Percentiles rank a stretch among this genome's conserved stretches.
Evolutionary conservation across 768 basidiomycete species (phyloP).

Genomic region (Amanita muscaria): DNA sequence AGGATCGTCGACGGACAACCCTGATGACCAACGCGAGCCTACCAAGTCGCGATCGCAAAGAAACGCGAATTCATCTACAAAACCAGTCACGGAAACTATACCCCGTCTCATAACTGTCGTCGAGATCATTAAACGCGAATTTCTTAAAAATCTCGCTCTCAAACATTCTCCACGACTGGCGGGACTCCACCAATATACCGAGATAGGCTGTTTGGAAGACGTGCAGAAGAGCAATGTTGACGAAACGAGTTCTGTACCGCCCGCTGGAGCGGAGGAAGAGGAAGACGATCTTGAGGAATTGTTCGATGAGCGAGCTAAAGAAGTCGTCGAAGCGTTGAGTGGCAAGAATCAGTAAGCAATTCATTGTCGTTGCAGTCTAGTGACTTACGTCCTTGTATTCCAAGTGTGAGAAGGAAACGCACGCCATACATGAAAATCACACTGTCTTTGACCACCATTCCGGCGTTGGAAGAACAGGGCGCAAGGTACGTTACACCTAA

Average conservation of each 20-base stretch:
- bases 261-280: conserved; percentile 12
- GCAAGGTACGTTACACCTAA: conserved; percentile 42
- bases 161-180: conserved; percentile 30
- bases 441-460: conserved; percentile 38
- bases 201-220: conserved; percentile 49
- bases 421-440: conserved; percentile 68
- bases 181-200: conserved; percentile 74
- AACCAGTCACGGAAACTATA: conserved; percentile 26
- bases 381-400: conserved; percentile 1
- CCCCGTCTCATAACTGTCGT: conserved; percentile 69
- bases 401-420: conserved; percentile 45
- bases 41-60: no score
- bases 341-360: conserved; percentile 52
- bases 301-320: conserved; percentile 14
- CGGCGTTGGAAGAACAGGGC: conserved; percentile 27
- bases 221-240: conserved; percentile 13
- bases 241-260: conserved; percentile 5
- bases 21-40: conserved; percentile 7
- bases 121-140: conserved; percentile 83
- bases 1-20: conserved; percentile 7
- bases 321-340: conserved; percentile 37
- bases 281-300: not conserved
- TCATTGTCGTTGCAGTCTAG: conserved; percentile 2
- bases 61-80: conserved; percentile 13
- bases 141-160: conserved; percentile 41